Evolutionary conservation across 2,329 filamentous ascomycete genomes (phyloP).

Genomic region (Aureobasidium pullulans): DNA sequence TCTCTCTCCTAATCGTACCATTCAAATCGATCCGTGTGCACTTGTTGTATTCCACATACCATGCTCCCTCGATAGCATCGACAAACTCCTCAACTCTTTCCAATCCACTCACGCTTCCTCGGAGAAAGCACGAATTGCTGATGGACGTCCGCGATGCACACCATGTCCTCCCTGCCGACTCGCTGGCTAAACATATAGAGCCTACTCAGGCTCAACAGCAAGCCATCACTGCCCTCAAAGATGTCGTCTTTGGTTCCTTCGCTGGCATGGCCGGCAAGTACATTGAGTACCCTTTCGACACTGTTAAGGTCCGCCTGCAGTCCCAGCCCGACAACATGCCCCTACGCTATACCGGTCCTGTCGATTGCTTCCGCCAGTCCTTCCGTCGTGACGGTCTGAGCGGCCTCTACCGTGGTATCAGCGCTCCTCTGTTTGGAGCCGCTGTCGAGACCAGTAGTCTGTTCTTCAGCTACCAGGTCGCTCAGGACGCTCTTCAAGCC

Average conservation of each 20-base stretch:
- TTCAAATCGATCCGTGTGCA: neutral
- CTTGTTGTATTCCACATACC: neutral
- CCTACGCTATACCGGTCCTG: constrained; percentile 71
- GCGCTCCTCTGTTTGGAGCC: constrained; percentile 80
- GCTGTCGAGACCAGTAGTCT: constrained; percentile 87
- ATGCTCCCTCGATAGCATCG: constrained; percentile 31
- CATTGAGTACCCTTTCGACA: constrained; percentile 98
- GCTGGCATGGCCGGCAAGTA: constrained; percentile 89
- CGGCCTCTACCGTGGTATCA: constrained; percentile 87
- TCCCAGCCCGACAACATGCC: constrained; percentile 84
- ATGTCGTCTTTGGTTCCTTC: constrained; percentile 82
- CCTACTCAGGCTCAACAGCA: constrained; percentile 21
- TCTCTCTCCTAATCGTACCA: neutral
- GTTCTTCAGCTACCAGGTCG: constrained; percentile 58
- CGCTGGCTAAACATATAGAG: neutral
- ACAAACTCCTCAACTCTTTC: neutral
- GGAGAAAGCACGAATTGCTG: constrained; percentile 1
- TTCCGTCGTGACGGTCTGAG: constrained; percentile 69
- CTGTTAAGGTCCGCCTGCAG: constrained; percentile 92
- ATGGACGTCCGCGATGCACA: constrained; percentile 16
- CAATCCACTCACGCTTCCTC: neutral
- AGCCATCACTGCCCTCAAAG: constrained; percentile 66
- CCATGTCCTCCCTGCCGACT: constrained; percentile 6
- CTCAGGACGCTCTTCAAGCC: constrained; percentile 55
- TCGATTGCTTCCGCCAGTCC: constrained; percentile 91